Evolutionary conservation across 257 asterid genomes (phyloP).

Genomic region (Solanum piurae): DNA sequence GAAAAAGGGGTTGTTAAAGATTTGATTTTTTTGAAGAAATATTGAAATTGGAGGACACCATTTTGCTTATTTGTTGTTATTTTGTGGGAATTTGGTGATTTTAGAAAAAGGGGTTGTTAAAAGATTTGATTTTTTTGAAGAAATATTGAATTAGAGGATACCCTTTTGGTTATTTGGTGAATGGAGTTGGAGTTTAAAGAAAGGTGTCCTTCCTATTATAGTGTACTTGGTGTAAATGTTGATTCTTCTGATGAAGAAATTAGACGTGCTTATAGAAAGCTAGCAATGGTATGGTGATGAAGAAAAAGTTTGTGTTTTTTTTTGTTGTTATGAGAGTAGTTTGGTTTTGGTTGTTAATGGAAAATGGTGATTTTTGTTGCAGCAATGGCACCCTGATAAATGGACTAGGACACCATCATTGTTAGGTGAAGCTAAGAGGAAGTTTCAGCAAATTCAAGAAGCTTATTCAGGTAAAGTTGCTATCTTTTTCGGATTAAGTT

Average conservation of each 20-base stretch:
- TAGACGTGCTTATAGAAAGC: conserved; percentile 63
- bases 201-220: conserved; percentile 27
- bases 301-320: background rate
- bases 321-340: background rate
- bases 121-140: background rate
- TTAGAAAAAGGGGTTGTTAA: background rate
- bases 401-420: conserved; percentile 49
- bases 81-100: background rate
- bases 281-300: conserved; percentile 57
- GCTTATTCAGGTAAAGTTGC: conserved; percentile 74
- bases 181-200: conserved; percentile 20
- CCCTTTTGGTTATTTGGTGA: background rate
- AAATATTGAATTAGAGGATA: background rate
- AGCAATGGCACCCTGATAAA: conserved; percentile 97
- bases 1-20: background rate
- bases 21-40: background rate
- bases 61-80: background rate
- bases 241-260: conserved; percentile 59
- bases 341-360: background rate
- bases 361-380: conserved; percentile 8
- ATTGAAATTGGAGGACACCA: background rate
- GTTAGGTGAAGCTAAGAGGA: conserved; percentile 56
- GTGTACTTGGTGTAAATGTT: conserved; percentile 44
- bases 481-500: no score
- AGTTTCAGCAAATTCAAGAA: conserved; percentile 80